phyloP scores from a whole-genome alignment of 2,329 filamentous ascomycete species.

The Chrysoporthe deuterocubensis region DNA sequence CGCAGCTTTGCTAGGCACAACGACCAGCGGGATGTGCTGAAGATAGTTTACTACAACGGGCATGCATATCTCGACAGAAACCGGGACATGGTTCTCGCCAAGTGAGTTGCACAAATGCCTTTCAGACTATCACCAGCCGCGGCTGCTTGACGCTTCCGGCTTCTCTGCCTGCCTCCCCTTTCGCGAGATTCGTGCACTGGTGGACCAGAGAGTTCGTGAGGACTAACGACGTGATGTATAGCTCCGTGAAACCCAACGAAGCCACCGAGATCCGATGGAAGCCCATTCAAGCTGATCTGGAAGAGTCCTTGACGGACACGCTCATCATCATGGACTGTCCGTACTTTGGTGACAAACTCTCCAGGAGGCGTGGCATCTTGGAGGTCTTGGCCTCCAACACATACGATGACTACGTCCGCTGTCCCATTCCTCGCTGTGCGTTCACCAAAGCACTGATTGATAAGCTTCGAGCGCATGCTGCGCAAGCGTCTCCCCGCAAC shows the following conservation, averaged over 20 bases:
- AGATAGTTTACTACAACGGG: conserved; percentile 63
- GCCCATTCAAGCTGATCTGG: conserved; percentile 59
- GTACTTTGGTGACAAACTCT: conserved; percentile 58
- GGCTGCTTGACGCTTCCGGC: not conserved
- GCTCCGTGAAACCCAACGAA: conserved; percentile 51
- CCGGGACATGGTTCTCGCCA: conserved; percentile 61
- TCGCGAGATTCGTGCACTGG: not conserved
- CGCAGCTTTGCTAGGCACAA: conserved; percentile 57
- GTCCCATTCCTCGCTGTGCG: conserved; percentile 50
- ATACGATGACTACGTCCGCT: conserved; percentile 54
- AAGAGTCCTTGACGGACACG: conserved; percentile 59
- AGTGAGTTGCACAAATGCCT: conserved; percentile 42
- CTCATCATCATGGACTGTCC: conserved; percentile 63
- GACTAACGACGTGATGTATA: conserved; percentile 34
- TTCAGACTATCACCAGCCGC: not conserved
- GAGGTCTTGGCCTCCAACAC: conserved; percentile 61
- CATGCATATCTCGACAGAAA: conserved; percentile 59
- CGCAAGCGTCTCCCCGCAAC: conserved; percentile 42
- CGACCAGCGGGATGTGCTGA: conserved; percentile 60
- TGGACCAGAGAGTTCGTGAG: not conserved
- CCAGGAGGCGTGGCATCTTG: conserved; percentile 56
- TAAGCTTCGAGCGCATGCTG: conserved; percentile 52
- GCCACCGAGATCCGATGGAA: conserved; percentile 58
- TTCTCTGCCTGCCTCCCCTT: too few relatives aligned
- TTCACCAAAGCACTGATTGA: conserved; percentile 58